A percentile compares a stretch with the other conserved stretches of the same genome.
Conservation (phyloP, 768 basidiomycete species). For the Trametes coccinea region DNA sequence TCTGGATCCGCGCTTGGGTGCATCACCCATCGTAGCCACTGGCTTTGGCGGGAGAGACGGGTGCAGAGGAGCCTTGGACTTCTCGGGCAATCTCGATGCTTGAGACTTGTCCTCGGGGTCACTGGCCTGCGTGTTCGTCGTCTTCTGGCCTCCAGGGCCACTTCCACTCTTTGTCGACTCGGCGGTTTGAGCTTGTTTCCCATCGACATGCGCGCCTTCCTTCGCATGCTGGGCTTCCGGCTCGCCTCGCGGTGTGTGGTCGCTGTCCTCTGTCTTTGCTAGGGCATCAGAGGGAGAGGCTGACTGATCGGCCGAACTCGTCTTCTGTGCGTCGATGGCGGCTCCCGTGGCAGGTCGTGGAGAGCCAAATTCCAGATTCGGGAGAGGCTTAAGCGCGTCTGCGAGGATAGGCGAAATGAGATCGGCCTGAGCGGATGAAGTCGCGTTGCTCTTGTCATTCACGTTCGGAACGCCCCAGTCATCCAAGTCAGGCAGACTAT, state of each 20-base stretch:
- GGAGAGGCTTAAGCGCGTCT: conserved; percentile 64
- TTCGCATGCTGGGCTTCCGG: background rate
- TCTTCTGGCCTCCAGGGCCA: background rate
- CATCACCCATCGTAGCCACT: conserved; percentile 26
- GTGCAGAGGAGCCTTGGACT: conserved; percentile 35
- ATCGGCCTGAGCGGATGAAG: background rate
- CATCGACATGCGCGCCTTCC: background rate
- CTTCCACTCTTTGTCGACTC: background rate
- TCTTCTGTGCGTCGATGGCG: background rate
- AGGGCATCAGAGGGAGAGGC: background rate
- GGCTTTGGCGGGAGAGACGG: conserved; percentile 54
- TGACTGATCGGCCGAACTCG: background rate
- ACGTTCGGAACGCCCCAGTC: conserved; percentile 71
- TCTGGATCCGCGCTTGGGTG: conserved; percentile 8
- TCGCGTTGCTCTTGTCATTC: background rate
- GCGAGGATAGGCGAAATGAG: conserved; percentile 68
- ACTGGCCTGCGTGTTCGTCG: background rate
- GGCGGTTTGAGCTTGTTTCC: too few relatives aligned
- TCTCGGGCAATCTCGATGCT: background rate
- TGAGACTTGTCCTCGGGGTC: background rate
- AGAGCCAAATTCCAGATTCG: conserved; percentile 36
- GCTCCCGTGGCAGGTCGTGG: background rate
- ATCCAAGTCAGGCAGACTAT: conserved; percentile 76
- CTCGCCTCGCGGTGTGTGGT: conserved; percentile 11
- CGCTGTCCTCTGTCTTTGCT: background rate